A percentile compares a stretch with the other conserved stretches of the same genome.
Conservation (phyloP, 169 alveolate species). For the Blepharisma undulans region DNA sequence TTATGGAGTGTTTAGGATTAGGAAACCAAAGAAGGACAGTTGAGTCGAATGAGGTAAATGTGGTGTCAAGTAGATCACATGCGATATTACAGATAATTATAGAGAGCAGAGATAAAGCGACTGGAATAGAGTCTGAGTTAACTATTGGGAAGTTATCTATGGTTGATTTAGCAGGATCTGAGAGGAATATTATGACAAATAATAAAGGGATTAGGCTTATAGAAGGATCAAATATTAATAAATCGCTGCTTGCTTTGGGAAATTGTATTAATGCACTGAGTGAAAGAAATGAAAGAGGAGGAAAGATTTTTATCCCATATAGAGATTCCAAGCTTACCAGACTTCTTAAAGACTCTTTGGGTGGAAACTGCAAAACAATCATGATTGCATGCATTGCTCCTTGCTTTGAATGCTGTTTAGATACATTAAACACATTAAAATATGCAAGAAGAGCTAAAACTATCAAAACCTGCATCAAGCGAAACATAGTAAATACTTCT, state of each 20-base stretch:
- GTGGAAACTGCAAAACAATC: constrained; percentile 89
- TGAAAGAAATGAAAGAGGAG: constrained; percentile 64
- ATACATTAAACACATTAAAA: constrained; percentile 91
- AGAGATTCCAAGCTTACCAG: constrained; percentile 94
- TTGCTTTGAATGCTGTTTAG: constrained; percentile 85
- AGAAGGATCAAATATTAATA: constrained; percentile 95
- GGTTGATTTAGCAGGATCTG: constrained; percentile 95
- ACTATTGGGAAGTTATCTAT: constrained; percentile 86
- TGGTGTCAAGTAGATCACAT: constrained; percentile 88
- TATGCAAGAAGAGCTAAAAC: constrained; percentile 91
- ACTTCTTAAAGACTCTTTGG: constrained; percentile 86
- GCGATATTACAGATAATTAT: constrained; percentile 87
- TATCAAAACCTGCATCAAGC: constrained; percentile 76
- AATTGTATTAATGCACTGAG: constrained; percentile 93
- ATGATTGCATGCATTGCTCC: constrained; percentile 90
- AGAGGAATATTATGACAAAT: constrained; percentile 88
- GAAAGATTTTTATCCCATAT: constrained; percentile 89
- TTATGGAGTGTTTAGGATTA: constrained; percentile 79
- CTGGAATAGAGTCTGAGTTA: constrained; percentile 77
- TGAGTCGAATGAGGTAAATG: constrained; percentile 92
- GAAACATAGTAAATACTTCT: constrained; percentile 72
- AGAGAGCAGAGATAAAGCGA: constrained; percentile 80
- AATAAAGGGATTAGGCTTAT: constrained; percentile 89
- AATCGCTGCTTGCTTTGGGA: constrained; percentile 91
- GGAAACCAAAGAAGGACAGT: constrained; percentile 92